Base-by-base conservation (phyloP, 306 rosid genomes). In the Dalbergia cochinchinensis region DNA sequence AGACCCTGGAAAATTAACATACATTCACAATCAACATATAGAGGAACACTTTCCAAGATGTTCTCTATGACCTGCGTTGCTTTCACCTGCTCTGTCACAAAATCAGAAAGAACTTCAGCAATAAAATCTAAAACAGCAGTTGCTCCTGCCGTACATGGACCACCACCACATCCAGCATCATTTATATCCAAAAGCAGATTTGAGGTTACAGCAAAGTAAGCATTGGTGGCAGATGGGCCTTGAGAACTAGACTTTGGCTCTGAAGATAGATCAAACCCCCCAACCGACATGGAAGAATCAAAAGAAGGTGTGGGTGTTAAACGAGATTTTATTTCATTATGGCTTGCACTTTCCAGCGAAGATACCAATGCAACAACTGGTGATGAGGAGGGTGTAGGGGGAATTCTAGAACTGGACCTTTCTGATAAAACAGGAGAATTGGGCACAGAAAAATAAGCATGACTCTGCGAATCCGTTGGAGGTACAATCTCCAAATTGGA, bases 101-200 rank as follows among this genome's bases (percentile, higher is more conserved):
- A 87, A 79, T 96, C 97, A 44, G 99, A 89, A 86, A 96, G 97
- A 82, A 96, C 97, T 89, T 96, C 99, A 75, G 96, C 98, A 83
- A 92, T 87, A 74, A 96, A 90, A 88, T 96, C 99, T 82, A 96
- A 86, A 73, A 96, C 91, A 37, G 99, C 99, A 55, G 93, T 89
- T 62, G 98, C 98, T 83, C 97, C 98, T 4, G 99, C 97, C 58
- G 92, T 89, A 85, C 99, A 96, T 72, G 99, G 98, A 82, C 99
- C 98, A 60, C 99, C 99, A 34, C 99, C 98, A 87, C 91, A 96
- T 71, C 99, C 99, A 82, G 89, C 87, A 73, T 96, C 97, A 80
- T 96, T 85, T 86, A 89, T 77, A 81, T 96, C 99, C 88, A 93
- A 85, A 84, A 96, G 94, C 67, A 90, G 86, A 76, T 87, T 93